Evolutionary conservation across 1,139 yeast genomes (phyloP), one percentile per base, ranked within the genome.

Genomic region (Sugiyamaella xylanicola): DNA sequence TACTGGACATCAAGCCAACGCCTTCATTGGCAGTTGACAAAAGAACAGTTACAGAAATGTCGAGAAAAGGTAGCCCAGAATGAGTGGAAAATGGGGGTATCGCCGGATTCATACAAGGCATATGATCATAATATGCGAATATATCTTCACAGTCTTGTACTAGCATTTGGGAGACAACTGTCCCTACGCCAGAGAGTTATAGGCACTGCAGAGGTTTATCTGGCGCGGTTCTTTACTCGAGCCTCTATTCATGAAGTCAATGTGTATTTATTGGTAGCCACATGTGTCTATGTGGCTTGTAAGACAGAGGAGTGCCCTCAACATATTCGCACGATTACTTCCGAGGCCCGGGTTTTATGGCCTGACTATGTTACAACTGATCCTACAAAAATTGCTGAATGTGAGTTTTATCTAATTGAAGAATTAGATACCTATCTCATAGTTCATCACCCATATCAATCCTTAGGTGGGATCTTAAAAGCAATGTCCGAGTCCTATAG

Each of bases 251-350:
- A 86, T 61, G 99, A 93, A 68, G 81, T 92, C 57, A 93, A 93
- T 66, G 77, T 87, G 1, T 92, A 91, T 66, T 74, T 91, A 53
- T 72, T 92, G 60, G 86, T 90, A 5, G 85, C 98, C 0, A 85
- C 98, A 0, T 86, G 96, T 64, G 77, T 92, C 3, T 93, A 93
- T 67, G 80, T 93, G 48, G 93, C 97, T 0, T 87, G 97, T 73
- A 93, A 93, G 68, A 87, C 91, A 37, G 98, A 93, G 69, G 99
- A 93, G 69, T 86, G 91, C 64, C 98, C 99, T 1, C 96, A 88
- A 68, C 97, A 93, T 68, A 91, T 93, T 8, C 76, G 97, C 56
- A 82, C 92, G 1, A 79, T 93, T 13, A 82, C 89, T 20, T 79
- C 85, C 27, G 98, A 93, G 67, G 95, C 98, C 1, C 76, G 97